Base-by-base conservation (phyloP, 768 basidiomycete species). In the Leccinum variicolor region DNA sequence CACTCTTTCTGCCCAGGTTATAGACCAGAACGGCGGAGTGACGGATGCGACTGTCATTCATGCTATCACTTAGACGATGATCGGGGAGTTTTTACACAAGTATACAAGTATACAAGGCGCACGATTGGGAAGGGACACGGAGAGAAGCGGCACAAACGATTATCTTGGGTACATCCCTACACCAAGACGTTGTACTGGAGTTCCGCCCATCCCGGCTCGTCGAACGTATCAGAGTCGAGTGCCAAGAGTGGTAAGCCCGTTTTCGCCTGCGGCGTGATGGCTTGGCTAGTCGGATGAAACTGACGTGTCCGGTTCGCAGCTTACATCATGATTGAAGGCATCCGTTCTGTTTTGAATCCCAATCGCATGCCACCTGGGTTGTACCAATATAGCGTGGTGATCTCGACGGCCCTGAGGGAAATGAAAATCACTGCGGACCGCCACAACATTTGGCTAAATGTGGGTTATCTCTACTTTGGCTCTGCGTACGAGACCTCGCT, bases 81-180 rank as follows among this genome's bases (percentile, higher is more conserved):
- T 98, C 63, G 96, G 97, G 51, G 96, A 98, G 78, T 98, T 94
- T 75, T 73, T 99, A 76, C 92, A 91, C 82, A 98, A 98, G 79
- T 98, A 76, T 92, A 91, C 82, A 98, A 98, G 79, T 98, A 99
- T 75, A 98, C 96, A 9, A 82, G 96, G 52, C 83, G 85, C 56
- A 76, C 90, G 17, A 84, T 98, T 66, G 93, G 94, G 23, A 95
- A 91, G 73, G 94, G 93, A 13, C 83, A 94, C 69, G 92, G 92
- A 21, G 89, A 93, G 71, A 87, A 84, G 70, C 79, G 95, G 52
- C 97, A 99, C 74, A 87, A 85, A 72, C 81, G 97, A 36, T 99
- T 94, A 85, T 97, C 98, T 82, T 99, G 97, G 97, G 87, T 99
- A n/a, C 96, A 98, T 74, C 97, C 97, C 19, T 99, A 98, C 71